Percentiles rank a stretch among this genome's conserved stretches.
Evolutionary conservation across 225 moss, liverwort and hornwort genomes (phyloP).

Genomic region (Physcomitrellopsis africana): DNA sequence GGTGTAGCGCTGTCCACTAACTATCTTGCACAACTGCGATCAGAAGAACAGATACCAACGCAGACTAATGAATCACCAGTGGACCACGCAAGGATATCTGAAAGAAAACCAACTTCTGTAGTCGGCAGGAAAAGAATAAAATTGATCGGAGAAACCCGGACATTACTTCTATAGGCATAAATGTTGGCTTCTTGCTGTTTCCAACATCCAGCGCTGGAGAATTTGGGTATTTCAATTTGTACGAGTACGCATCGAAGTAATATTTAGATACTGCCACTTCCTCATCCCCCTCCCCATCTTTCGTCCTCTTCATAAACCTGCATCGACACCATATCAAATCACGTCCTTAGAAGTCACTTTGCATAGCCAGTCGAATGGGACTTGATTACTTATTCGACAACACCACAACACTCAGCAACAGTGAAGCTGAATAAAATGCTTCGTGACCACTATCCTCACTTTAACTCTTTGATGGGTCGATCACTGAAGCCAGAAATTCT

Average conservation of each 20-base stretch:
- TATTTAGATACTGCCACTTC: slow-evolving; percentile 52
- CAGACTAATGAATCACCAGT: no score
- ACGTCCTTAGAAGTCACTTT: no score
- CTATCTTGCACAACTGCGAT: slow-evolving; percentile 71
- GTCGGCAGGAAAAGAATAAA: not conserved
- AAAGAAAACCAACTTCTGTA: not conserved
- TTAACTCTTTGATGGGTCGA: slow-evolving; percentile 48
- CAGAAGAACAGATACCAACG: not conserved
- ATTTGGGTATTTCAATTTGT: slow-evolving; percentile 41
- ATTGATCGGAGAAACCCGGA: not conserved
- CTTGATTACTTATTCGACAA: no score
- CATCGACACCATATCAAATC: not conserved
- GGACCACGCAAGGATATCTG: not conserved
- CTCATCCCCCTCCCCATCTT: slow-evolving; percentile 41
- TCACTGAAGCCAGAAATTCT: slow-evolving; percentile 77
- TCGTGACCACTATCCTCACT: slow-evolving; percentile 30
- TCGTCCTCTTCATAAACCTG: slow-evolving; percentile 53
- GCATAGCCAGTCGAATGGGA: no score
- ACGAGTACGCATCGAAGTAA: slow-evolving; percentile 51
- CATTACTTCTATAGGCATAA: slow-evolving; percentile 53
- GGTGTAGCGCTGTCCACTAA: slow-evolving; percentile 75
- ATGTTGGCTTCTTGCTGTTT: slow-evolving; percentile 56
- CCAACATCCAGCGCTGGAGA: slow-evolving; percentile 62
- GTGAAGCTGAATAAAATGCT: not conserved
- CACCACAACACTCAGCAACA: no score